phyloP scores from a whole-genome alignment of 331 rosid species.

The Acacia concinna region DNA sequence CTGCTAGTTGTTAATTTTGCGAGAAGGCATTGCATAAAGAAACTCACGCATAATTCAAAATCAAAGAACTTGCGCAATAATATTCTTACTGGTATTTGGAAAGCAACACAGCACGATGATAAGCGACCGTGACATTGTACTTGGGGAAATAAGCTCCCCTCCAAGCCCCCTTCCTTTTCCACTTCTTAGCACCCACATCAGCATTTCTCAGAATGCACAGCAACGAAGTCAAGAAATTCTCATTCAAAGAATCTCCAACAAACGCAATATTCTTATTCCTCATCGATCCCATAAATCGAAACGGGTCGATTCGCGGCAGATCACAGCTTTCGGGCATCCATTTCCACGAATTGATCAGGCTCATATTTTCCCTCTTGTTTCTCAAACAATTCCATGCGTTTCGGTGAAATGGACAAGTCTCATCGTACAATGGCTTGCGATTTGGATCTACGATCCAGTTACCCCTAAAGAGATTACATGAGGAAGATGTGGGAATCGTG shows the following conservation, averaged over 20 bases:
- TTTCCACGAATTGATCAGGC: constrained; percentile 71
- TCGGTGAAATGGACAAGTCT: constrained; percentile 81
- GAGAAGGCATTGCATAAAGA: background rate
- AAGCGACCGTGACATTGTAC: constrained; percentile 74
- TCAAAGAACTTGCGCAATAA: background rate
- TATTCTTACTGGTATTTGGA: constrained; percentile 69
- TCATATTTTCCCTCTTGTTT: constrained; percentile 71
- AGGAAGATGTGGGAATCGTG: constrained; percentile 28
- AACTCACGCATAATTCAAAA: background rate
- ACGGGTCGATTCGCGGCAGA: constrained; percentile 67
- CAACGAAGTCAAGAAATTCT: constrained; percentile 78
- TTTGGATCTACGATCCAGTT: constrained; percentile 62
- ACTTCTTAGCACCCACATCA: constrained; percentile 69
- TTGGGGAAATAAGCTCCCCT: constrained; percentile 88
- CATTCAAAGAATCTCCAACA: constrained; percentile 86
- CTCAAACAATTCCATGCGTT: constrained; percentile 91
- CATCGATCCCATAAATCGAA: constrained; percentile 58
- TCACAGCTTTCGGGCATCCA: constrained; percentile 70
- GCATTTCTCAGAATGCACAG: constrained; percentile 72
- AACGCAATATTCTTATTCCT: constrained; percentile 76
- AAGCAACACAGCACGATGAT: constrained; percentile 92
- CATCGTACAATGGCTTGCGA: constrained; percentile 69
- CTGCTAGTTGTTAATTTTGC: background rate
- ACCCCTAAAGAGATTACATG: constrained; percentile 64
- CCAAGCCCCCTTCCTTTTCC: constrained; percentile 97